Percentiles rank a stretch among this genome's conserved stretches.
Conservation (phyloP, 306 rosid genomes). For the Purshia tridentata region DNA sequence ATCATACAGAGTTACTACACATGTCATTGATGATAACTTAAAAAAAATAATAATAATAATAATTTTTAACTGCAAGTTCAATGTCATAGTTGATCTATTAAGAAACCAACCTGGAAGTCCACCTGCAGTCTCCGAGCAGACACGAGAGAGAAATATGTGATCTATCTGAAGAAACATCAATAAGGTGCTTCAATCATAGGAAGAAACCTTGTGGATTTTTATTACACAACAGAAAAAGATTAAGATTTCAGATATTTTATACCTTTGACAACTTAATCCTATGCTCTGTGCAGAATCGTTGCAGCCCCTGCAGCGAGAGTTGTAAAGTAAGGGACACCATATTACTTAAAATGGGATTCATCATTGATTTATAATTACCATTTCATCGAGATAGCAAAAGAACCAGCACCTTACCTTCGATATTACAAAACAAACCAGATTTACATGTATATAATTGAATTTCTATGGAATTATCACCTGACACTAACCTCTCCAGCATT, state of each 20-base stretch:
- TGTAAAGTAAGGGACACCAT: constrained; percentile 1
- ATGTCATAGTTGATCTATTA: constrained; percentile 11
- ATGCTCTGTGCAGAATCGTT: constrained; percentile 87
- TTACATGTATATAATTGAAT: neutral
- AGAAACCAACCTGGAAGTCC: constrained; percentile 83
- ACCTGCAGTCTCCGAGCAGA: constrained; percentile 91
- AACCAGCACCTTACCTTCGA: neutral
- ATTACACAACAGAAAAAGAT: neutral
- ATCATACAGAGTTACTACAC: neutral
- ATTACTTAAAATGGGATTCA: neutral
- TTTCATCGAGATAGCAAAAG: neutral
- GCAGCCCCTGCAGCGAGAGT: constrained; percentile 59
- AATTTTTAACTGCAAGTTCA: constrained; percentile 14
- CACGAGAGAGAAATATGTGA: constrained; percentile 90
- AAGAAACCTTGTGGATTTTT: constrained; percentile 15
- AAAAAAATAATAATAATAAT: constrained; percentile 4
- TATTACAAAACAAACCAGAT: neutral
- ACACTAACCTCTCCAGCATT: constrained; percentile 81
- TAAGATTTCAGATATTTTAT: constrained; percentile 15
- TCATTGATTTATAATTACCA: neutral
- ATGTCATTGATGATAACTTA: neutral
- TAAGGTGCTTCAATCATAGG: constrained; percentile 7
- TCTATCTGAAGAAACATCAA: constrained; percentile 57
- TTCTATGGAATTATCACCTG: neutral
- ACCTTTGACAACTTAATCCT: constrained; percentile 81